Evolutionary conservation across 805 yeast species (phyloP), one percentile per base, ranked within the genome.

Genomic region (Teunomyces barrocoloradensis): DNA sequence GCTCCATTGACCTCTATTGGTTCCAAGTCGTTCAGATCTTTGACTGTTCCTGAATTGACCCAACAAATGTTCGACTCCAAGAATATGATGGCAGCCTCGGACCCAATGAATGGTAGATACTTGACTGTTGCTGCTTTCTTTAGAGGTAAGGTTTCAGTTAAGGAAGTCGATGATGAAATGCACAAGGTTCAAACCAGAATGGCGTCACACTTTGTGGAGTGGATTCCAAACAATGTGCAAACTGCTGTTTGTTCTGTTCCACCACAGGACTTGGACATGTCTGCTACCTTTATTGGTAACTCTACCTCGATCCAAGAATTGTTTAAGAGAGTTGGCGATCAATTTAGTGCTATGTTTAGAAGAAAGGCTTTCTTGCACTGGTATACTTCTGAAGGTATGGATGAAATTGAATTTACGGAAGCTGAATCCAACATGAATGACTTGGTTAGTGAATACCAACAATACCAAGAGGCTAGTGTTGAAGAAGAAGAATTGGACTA

Each of bases 341-440:
- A 90, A 73, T 90, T 90, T 73, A 77, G 85, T 58, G 91, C 90
- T 51, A 90, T 90, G 97, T 90, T 87, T 73, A 81, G 88, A 67
- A 88, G 94, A 75, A 87, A 85, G 69, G 97, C 97, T 54, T 90
- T 90, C 82, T 84, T 90, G 73, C 96, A 90, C 71, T 90, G 97
- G 97, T 90, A 89, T 73, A 87, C 94, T 7, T 80, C 85, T 58
- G 97, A 90, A 72, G 97, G 97, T 75, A 90, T 90, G 97, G 97
- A 90, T 64, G 95, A 86, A 73, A 79, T 84, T 77, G 97, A 90
- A 74, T 90, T 90, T 70, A 81, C 89, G 49, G 97, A 90, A 75
- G 97, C 97, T 45, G 95, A 89, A 73, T 84, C 92, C 46, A 87
- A 90, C 67, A 82, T 90, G 90, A 81, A 80, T 58, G 97, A 90